Percentiles rank a stretch among this genome's conserved stretches.
phyloP scores from a whole-genome alignment of 208 protist genomes.

The Trichomonas gallinae region DNA sequence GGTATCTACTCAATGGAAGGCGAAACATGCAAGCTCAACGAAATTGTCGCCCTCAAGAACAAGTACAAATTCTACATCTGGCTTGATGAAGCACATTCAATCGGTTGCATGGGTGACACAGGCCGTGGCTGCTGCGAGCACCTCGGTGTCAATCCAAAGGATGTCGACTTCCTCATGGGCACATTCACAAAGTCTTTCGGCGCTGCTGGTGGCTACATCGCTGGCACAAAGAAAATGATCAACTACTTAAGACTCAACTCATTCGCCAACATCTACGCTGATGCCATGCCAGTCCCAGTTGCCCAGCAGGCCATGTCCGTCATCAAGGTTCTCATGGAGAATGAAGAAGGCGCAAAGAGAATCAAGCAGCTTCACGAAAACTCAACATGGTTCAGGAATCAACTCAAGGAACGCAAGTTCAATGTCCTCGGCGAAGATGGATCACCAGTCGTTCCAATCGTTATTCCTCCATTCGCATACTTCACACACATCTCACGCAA shows the following conservation, averaged over 20 bases:
- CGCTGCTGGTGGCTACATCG: conserved; percentile 47
- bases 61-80: conserved; percentile 12
- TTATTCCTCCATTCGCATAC: neutral
- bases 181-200: conserved; percentile 54
- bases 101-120: conserved; percentile 42
- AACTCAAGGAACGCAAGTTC: neutral
- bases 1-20: conserved; percentile 52
- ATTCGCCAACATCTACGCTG: conserved; percentile 33
- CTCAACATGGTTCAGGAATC: conserved; percentile 38
- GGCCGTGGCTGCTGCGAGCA: conserved; percentile 37
- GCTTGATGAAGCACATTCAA: conserved; percentile 50
- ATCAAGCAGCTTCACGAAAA: conserved; percentile 36
- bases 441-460: conserved; percentile 1
- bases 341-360: neutral
- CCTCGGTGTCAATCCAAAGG: conserved; percentile 31
- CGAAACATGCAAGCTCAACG: conserved; percentile 38
- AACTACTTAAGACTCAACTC: conserved; percentile 24
- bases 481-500: conserved; percentile 24
- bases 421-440: conserved; percentile 2
- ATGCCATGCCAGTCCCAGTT: conserved; percentile 37
- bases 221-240: conserved; percentile 32
- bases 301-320: conserved; percentile 40
- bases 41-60: conserved; percentile 39
- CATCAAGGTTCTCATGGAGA: conserved; percentile 34
- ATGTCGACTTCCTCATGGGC: conserved; percentile 51